These are phyloP conservation scores for Pyrus pyrifolia DNA, from an alignment of 306 rosid species.

Conservation along the genomic window DNA sequence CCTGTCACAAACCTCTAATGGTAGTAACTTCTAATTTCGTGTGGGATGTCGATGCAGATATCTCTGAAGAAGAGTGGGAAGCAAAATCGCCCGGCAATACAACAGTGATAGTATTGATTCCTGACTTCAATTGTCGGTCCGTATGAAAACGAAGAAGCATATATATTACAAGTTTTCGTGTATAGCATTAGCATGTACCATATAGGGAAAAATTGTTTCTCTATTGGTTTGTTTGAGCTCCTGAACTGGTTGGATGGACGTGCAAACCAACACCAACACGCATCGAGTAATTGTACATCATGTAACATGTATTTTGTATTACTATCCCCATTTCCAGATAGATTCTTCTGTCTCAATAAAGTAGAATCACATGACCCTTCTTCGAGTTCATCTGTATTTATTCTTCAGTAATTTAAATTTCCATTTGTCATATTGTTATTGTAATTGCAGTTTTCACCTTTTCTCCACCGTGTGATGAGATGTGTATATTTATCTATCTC, in stretches of 20 bases:
- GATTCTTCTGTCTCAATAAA: slow-evolving; percentile 1
- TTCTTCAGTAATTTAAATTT: not conserved
- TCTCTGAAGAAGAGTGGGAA: slow-evolving; percentile 58
- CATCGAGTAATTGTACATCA: not conserved
- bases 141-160: slow-evolving; percentile 1
- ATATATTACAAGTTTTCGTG: slow-evolving; percentile 22
- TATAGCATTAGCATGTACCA: slow-evolving; percentile 30
- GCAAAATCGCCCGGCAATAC: slow-evolving; percentile 26
- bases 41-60: slow-evolving; percentile 46
- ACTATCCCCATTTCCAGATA: not conserved
- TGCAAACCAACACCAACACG: not conserved
- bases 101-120: slow-evolving; percentile 26
- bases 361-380: not conserved
- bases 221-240: not conserved
- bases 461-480: not conserved
- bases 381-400: not conserved
- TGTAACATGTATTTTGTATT: not conserved
- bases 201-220: not conserved
- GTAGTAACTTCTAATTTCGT: slow-evolving; percentile 1
- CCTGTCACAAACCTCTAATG: not conserved
- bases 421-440: not conserved
- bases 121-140: slow-evolving; percentile 5
- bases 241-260: not conserved
- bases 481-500: no score
- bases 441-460: not conserved